Conservation (phyloP, 352 stramenopile species). For the Globisporangium splendens region DNA sequence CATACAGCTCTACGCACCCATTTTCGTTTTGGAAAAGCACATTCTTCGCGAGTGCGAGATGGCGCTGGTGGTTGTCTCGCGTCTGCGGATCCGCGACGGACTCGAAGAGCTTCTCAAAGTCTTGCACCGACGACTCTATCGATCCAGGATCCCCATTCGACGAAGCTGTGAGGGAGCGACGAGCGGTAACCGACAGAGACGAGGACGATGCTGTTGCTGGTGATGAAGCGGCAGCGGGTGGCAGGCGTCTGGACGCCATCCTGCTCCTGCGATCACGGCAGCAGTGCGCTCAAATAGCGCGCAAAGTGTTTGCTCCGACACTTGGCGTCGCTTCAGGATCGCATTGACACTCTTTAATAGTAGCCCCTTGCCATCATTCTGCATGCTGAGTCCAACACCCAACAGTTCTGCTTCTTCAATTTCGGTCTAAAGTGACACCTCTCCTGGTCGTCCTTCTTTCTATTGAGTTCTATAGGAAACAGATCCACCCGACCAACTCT, state of each 20-base stretch:
- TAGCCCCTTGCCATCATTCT: constrained; percentile 2
- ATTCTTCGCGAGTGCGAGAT: constrained; percentile 74
- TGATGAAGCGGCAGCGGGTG: neutral
- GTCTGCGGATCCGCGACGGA: constrained; percentile 63
- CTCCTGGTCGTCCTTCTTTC: neutral
- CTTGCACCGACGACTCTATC: constrained; percentile 26
- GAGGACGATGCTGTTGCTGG: neutral
- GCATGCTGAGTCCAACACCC: constrained; percentile 7
- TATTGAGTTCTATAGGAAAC: neutral
- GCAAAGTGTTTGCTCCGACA: neutral
- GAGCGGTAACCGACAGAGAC: neutral
- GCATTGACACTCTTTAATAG: constrained; percentile 7
- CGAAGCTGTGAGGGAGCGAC: neutral
- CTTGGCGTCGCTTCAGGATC: constrained; percentile 11
- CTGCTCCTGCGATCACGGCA: neutral
- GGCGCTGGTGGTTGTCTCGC: constrained; percentile 51
- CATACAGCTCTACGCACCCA: constrained; percentile 26
- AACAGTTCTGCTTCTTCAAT: neutral
- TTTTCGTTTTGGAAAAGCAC: constrained; percentile 70
- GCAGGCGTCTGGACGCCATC: constrained; percentile 8
- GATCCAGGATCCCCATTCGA: neutral
- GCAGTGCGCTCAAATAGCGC: neutral
- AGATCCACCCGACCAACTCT: neutral
- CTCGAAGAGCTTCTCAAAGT: constrained; percentile 67
- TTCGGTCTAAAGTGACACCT: constrained; percentile 2